Evolutionary conservation across 345 rosid genomes (phyloP).

Genomic region (Brassica nigra): DNA sequence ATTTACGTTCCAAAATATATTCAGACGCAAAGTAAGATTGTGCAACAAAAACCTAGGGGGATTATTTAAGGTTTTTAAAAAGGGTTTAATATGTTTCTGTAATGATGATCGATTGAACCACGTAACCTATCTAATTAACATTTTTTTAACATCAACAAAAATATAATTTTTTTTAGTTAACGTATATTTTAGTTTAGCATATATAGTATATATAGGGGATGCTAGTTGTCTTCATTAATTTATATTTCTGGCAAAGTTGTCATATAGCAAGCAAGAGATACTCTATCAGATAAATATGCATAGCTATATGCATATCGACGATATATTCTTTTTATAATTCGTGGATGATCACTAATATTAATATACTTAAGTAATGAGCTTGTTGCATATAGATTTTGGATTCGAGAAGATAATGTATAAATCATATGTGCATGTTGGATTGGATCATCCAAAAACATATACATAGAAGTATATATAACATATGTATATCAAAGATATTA

Average conservation of each 20-base stretch:
- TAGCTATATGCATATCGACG: constrained; percentile 5
- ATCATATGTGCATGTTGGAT: not conserved
- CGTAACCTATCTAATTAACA: constrained; percentile 4
- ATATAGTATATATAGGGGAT: not conserved
- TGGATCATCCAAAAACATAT: not conserved
- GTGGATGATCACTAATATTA: constrained; percentile 23
- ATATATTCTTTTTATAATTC: constrained; percentile 15
- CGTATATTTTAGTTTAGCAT: not conserved
- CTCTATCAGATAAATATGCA: not conserved
- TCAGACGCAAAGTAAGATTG: not conserved
- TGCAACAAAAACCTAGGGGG: constrained; percentile 3
- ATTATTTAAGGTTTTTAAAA: not conserved
- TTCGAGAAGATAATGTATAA: constrained; percentile 10
- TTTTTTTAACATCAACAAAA: not conserved
- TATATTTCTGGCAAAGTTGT: constrained; percentile 33
- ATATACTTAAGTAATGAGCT: constrained; percentile 9
- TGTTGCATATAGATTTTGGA: not conserved
- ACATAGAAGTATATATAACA: no score
- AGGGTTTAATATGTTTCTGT: not conserved
- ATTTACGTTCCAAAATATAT: not conserved
- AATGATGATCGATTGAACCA: constrained; percentile 7
- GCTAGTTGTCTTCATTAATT: constrained; percentile 14
- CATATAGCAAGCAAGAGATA: constrained; percentile 6
- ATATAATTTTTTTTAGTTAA: not conserved
- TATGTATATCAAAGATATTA: no score